phyloP scores from a whole-genome alignment of 495 filamentous ascomycete species.

The Penicillium simplicissimum region DNA sequence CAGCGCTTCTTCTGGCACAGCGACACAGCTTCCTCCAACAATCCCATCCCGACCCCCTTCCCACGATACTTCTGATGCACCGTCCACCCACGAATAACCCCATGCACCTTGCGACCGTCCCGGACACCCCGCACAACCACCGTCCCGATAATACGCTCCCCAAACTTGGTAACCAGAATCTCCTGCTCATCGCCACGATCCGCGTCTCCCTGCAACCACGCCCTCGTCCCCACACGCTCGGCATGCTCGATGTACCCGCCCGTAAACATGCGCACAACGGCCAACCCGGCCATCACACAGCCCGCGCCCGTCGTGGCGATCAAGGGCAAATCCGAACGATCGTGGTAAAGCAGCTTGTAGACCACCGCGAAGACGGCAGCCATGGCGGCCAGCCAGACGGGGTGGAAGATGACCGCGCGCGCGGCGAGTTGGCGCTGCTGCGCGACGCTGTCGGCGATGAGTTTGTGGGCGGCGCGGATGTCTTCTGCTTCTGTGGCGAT shows the following conservation, averaged over 20 bases:
- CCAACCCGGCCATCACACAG: slow-evolving; percentile 4
- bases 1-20: background rate
- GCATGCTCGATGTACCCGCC: slow-evolving; percentile 1
- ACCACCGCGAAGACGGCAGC: background rate
- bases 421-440: slow-evolving; percentile 4
- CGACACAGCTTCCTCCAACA: background rate
- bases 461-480: background rate
- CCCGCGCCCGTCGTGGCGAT: slow-evolving; percentile 1
- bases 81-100: background rate
- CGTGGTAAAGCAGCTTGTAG: slow-evolving; percentile 1
- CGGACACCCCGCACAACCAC: background rate
- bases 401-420: background rate
- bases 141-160: background rate
- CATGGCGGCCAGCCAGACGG: background rate
- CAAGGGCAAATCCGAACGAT: background rate
- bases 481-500: background rate
- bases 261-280: background rate
- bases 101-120: slow-evolving; percentile 2
- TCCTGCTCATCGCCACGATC: background rate
- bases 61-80: slow-evolving; percentile 1
- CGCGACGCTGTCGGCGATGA: slow-evolving; percentile 1
- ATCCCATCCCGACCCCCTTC: background rate
- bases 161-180: slow-evolving; percentile 3
- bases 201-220: background rate
- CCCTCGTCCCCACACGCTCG: background rate